These are phyloP conservation scores for Aspergillus avenaceus DNA, from an alignment of 495 filamentous ascomycete species.

Conservation along the genomic window DNA sequence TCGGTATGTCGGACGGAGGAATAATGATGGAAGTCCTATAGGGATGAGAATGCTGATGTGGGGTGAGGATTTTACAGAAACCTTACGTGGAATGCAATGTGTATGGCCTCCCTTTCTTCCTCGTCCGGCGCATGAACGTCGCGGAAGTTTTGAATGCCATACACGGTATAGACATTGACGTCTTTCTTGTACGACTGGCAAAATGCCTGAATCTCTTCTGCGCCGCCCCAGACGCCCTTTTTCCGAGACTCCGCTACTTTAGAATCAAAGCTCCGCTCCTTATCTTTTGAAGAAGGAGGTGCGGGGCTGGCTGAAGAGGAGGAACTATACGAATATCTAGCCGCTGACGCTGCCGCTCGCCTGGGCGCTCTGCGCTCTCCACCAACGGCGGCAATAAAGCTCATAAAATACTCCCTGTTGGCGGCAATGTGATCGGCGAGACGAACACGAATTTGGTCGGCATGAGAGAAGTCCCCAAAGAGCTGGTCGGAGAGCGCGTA, in stretches of 20 bases:
- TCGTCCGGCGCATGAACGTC: conserved; percentile 43
- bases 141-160: conserved; percentile 39
- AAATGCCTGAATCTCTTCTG: conserved; percentile 69
- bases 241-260: conserved; percentile 59
- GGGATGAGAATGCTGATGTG: neutral
- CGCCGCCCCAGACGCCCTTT: conserved; percentile 65
- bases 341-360: conserved; percentile 46
- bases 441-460: conserved; percentile 53
- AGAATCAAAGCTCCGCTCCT: conserved; percentile 58
- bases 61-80: neutral
- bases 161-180: conserved; percentile 60
- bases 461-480: conserved; percentile 57
- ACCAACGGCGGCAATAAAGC: conserved; percentile 59
- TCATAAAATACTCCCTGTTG: conserved; percentile 60
- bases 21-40: conserved; percentile 62
- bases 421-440: conserved; percentile 61
- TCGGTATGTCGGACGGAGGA: conserved; percentile 63
- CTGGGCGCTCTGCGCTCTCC: conserved; percentile 61
- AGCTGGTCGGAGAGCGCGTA: conserved; percentile 74
- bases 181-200: conserved; percentile 56
- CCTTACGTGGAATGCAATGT: conserved; percentile 74
- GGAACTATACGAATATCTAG: conserved; percentile 33
- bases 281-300: conserved; percentile 46
- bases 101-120: conserved; percentile 40
- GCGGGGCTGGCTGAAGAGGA: conserved; percentile 30